Conservation (phyloP, 1,139 yeast genomes). For the Sugiyamaella pinicola region DNA sequence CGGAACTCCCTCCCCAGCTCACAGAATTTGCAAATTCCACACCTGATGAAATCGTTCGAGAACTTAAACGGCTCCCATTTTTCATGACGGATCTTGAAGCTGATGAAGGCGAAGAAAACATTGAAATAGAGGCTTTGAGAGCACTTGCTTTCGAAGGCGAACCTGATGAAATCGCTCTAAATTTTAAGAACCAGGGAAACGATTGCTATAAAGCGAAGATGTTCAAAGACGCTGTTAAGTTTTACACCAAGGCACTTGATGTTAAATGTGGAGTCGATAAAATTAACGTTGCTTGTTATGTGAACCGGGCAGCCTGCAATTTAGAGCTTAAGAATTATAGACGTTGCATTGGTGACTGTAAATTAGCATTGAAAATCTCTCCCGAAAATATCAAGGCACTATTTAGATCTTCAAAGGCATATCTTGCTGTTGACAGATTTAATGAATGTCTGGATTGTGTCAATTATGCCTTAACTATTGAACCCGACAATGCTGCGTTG, state of each 20-base stretch:
- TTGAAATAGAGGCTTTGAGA: constrained; percentile 79
- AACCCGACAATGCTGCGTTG: constrained; percentile 58
- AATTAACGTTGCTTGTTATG: constrained; percentile 63
- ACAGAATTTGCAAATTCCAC: constrained; percentile 57
- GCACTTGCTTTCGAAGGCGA: constrained; percentile 96
- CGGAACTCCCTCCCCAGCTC: constrained; percentile 80
- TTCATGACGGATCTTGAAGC: constrained; percentile 89
- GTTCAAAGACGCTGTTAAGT: constrained; percentile 73
- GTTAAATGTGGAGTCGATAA: constrained; percentile 52
- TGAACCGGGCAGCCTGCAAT: constrained; percentile 92
- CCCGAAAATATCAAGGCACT: constrained; percentile 79
- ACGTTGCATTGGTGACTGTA: constrained; percentile 84
- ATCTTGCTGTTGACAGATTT: constrained; percentile 61
- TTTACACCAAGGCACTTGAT: constrained; percentile 78
- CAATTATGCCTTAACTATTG: constrained; percentile 63
- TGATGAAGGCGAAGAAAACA: constrained; percentile 75
- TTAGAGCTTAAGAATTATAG: constrained; percentile 76
- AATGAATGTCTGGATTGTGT: constrained; percentile 75
- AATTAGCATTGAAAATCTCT: constrained; percentile 64
- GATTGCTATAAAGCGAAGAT: constrained; percentile 74
- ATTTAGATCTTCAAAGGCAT: constrained; percentile 83
- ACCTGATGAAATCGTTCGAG: constrained; percentile 75
- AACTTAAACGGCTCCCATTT: constrained; percentile 83
- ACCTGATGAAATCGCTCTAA: constrained; percentile 86
- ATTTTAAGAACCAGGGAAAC: constrained; percentile 92